A percentile compares a stretch with the other conserved stretches of the same genome.
Conservation (phyloP, 768 basidiomycete genomes). For the Lentinula boryana region DNA sequence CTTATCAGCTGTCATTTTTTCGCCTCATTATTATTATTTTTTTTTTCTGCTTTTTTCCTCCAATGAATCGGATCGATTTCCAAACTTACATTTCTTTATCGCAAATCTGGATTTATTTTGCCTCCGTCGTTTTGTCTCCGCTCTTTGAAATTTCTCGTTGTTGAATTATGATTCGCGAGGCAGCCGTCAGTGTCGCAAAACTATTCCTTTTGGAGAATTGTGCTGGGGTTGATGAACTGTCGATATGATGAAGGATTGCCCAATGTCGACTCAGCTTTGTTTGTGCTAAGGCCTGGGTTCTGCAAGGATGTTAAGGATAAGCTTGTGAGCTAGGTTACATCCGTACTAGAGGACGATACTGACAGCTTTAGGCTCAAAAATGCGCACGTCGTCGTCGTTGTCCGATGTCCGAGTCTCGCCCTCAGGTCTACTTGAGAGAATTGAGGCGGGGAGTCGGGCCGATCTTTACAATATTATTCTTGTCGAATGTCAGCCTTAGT, state of each 20-base stretch:
- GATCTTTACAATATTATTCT: background rate
- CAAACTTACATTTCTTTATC: background rate
- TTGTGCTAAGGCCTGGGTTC: too few species aligned
- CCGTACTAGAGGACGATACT: too few species aligned
- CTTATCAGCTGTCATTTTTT: background rate
- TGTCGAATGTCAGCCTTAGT: background rate
- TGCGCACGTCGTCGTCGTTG: background rate
- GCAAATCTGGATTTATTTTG: background rate
- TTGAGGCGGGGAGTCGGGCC: background rate
- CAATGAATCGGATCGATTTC: background rate
- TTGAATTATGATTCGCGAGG: background rate
- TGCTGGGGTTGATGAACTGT: too few species aligned
- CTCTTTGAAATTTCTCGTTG: background rate
- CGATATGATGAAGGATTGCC: too few species aligned
- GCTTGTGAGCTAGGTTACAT: too few species aligned
- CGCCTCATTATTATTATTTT: background rate
- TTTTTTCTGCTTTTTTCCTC: background rate
- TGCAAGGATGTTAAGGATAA: too few species aligned
- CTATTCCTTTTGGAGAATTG: background rate
- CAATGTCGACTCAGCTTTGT: too few species aligned
- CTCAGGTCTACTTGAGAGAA: background rate
- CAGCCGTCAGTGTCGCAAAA: background rate
- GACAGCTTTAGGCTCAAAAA: too few species aligned
- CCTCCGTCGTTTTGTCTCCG: background rate
- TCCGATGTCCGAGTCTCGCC: background rate